Conservation (phyloP, 495 filamentous ascomycete species). For the Lepraria neglecta region DNA sequence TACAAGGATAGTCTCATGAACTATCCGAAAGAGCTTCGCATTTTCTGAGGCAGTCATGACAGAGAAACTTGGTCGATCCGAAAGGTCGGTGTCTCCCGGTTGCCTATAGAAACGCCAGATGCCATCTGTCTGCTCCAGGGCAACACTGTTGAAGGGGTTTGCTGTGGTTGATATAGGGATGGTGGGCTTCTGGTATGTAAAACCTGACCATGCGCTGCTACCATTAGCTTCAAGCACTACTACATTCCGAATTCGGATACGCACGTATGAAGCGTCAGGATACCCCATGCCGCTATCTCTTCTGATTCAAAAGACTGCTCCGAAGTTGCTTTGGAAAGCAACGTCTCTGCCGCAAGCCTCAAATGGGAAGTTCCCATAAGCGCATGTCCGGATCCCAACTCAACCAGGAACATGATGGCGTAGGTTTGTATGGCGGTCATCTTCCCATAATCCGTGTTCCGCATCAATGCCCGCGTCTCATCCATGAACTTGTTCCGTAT, state of each 20-base stretch:
- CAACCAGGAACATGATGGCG: constrained; percentile 35
- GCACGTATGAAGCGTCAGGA: constrained; percentile 26
- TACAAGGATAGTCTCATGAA: constrained; percentile 33
- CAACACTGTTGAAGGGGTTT: constrained; percentile 15
- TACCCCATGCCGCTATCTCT: constrained; percentile 24
- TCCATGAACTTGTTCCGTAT: constrained; percentile 33
- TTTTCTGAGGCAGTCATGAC: constrained; percentile 26
- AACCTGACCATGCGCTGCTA: constrained; percentile 22
- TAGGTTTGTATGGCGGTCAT: constrained; percentile 34
- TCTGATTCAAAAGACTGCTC: constrained; percentile 19
- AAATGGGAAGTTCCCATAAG: constrained; percentile 27
- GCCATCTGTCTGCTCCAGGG: not conserved
- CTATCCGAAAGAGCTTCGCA: constrained; percentile 31
- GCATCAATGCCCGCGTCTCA: constrained; percentile 26
- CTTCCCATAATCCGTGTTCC: constrained; percentile 19
- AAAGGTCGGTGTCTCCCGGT: constrained; percentile 14
- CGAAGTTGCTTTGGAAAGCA: constrained; percentile 20
- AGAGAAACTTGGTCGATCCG: constrained; percentile 17
- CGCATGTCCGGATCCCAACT: constrained; percentile 29
- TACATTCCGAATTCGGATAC: not conserved
- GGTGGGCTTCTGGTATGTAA: constrained; percentile 25
- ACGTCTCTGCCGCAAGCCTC: constrained; percentile 30
- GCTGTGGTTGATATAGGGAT: constrained; percentile 13
- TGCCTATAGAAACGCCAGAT: constrained; percentile 20
- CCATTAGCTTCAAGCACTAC: not conserved